These are phyloP conservation scores for Ophidiomyces ophidiicola DNA, from an alignment of 2,329 filamentous ascomycete genomes.

Conservation along the genomic window DNA sequence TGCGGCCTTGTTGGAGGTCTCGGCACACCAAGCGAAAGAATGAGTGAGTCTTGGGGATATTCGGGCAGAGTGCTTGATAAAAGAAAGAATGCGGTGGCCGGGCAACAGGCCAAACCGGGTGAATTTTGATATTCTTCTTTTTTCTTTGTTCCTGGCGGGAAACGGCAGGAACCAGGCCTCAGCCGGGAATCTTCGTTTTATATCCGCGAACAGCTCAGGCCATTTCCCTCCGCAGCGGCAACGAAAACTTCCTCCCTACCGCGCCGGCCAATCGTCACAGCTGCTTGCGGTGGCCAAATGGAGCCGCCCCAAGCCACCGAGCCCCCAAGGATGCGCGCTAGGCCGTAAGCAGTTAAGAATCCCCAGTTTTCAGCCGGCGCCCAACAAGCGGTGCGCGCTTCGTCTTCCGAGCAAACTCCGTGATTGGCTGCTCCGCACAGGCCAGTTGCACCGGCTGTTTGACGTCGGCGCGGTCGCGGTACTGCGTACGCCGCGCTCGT, in stretches of 20 bases:
- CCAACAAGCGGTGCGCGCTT: too few relatives aligned
- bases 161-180: too few relatives aligned
- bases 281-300: neutral
- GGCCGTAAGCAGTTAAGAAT: slow-evolving; percentile 1
- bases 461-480: neutral
- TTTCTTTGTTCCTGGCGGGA: too few relatives aligned
- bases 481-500: too few relatives aligned
- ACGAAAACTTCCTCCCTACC: neutral
- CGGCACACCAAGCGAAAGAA: neutral
- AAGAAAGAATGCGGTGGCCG: neutral
- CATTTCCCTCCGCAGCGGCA: too few relatives aligned
- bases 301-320: neutral
- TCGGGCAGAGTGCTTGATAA: neutral
- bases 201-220: neutral
- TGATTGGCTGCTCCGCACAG: slow-evolving; percentile 2
- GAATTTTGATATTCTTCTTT: too few relatives aligned
- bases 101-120: too few relatives aligned
- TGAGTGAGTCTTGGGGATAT: neutral
- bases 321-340: neutral
- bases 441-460: too few relatives aligned
- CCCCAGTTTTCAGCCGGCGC: neutral
- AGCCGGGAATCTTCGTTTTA: too few relatives aligned
- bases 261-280: neutral
- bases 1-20: slow-evolving; percentile 10
- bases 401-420: too few relatives aligned